These are phyloP conservation scores for Friedmanniomyces simplex DNA, from an alignment of 495 filamentous ascomycete genomes.

Conservation along the genomic window DNA sequence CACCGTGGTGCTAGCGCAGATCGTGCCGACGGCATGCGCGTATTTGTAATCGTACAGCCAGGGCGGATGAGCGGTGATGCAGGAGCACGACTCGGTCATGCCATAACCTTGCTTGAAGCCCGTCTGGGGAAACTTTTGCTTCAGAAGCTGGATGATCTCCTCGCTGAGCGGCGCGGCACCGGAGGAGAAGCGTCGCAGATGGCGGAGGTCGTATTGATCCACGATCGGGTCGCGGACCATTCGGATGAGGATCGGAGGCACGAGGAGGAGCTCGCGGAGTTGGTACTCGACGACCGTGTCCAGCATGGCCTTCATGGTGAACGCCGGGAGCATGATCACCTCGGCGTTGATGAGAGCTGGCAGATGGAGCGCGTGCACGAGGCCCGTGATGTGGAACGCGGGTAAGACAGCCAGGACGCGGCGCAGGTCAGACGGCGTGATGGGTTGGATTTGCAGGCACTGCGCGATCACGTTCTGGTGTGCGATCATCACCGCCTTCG, in stretches of 20 bases:
- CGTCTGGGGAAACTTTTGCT: constrained; percentile 48
- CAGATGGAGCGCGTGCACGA: constrained; percentile 51
- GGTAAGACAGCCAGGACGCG: constrained; percentile 47
- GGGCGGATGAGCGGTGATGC: constrained; percentile 50
- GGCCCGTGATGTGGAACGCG: constrained; percentile 44
- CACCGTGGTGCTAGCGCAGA: constrained; percentile 49
- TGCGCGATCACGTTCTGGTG: constrained; percentile 56
- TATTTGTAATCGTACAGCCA: constrained; percentile 45
- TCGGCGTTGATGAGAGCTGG: constrained; percentile 46
- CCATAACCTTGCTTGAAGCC: constrained; percentile 61
- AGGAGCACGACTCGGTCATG: constrained; percentile 56
- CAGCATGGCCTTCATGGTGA: constrained; percentile 49
- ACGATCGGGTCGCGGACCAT: constrained; percentile 55
- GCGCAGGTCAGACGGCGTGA: constrained; percentile 38
- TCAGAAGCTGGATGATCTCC: constrained; percentile 49
- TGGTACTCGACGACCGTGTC: constrained; percentile 40
- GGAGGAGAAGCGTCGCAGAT: constrained; percentile 41
- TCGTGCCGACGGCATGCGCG: constrained; percentile 49
- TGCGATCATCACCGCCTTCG: constrained; percentile 45
- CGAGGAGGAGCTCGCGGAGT: constrained; percentile 51
- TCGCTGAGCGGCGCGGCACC: constrained; percentile 57
- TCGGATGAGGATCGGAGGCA: constrained; percentile 60
- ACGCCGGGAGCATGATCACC: constrained; percentile 49
- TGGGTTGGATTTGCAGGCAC: constrained; percentile 44
- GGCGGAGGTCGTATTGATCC: constrained; percentile 47